These are phyloP conservation scores for Wickerhamomyces hampshirensis DNA, from an alignment of 805 yeast genomes.

Conservation along the genomic window DNA sequence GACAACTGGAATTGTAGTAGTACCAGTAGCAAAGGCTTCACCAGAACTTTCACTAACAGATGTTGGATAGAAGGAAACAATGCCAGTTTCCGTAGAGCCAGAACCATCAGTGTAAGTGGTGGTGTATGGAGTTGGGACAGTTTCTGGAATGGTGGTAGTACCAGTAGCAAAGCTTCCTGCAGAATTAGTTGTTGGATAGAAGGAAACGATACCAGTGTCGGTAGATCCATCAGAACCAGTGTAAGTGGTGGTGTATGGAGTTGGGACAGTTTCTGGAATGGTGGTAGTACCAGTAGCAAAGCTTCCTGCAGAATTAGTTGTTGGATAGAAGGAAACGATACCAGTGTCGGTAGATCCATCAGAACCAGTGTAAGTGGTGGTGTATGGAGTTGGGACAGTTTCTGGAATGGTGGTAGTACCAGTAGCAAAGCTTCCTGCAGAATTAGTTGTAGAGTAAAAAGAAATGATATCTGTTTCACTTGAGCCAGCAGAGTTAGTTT, in stretches of 20 bases:
- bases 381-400: conserved; percentile 1
- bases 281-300: conserved; percentile 2
- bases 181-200: conserved; percentile 6
- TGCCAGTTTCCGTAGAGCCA: neutral
- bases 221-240: conserved; percentile 1
- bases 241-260: conserved; percentile 27
- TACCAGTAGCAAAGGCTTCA: conserved; percentile 1
- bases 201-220: conserved; percentile 4
- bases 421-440: neutral
- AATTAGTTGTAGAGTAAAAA: conserved; percentile 2
- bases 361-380: conserved; percentile 3
- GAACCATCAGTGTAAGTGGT: neutral
- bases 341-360: neutral
- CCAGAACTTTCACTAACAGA: neutral
- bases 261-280: conserved; percentile 5
- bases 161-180: conserved; percentile 1
- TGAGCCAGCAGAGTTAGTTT: neutral
- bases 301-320: conserved; percentile 1
- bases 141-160: conserved; percentile 2
- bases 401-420: conserved; percentile 1
- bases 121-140: conserved; percentile 1
- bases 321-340: conserved; percentile 2
- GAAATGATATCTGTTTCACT: conserved; percentile 1
- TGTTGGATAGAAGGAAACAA: neutral
- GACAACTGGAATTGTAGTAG: neutral